Percentiles rank a stretch among this genome's conserved stretches.
phyloP scores from a whole-genome alignment of 2,329 filamentous ascomycete genomes.

The Lasiodiplodia theobromae region DNA sequence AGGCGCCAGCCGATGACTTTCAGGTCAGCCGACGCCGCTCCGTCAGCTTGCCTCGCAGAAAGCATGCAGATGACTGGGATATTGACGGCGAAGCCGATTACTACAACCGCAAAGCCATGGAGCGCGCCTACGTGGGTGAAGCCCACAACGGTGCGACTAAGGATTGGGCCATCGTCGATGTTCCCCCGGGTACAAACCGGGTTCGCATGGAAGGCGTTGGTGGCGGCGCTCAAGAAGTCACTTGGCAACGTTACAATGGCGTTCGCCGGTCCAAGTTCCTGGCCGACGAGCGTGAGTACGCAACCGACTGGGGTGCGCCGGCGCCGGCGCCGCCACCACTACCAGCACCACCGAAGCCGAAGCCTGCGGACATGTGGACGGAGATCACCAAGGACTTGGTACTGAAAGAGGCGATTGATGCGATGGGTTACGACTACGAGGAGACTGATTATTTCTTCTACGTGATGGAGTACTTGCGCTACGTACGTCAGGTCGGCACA shows the following conservation, averaged over 20 bases:
- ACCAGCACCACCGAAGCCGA: slow-evolving; percentile 41
- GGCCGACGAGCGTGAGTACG: slow-evolving; percentile 65
- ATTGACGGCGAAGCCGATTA: slow-evolving; percentile 64
- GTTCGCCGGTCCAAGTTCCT: slow-evolving; percentile 77
- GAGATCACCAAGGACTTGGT: slow-evolving; percentile 96
- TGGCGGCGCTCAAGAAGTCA: slow-evolving; percentile 76
- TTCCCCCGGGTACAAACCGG: slow-evolving; percentile 81
- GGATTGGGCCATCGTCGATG: slow-evolving; percentile 83
- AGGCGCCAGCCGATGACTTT: slow-evolving; percentile 36
- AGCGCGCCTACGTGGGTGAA: slow-evolving; percentile 74
- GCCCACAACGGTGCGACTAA: slow-evolving; percentile 76
- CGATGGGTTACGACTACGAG: slow-evolving; percentile 85
- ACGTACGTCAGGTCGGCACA: slow-evolving; percentile 66
- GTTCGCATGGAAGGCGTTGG: slow-evolving; percentile 83
- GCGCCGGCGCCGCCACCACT: slow-evolving; percentile 28
- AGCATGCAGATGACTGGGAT: slow-evolving; percentile 55
- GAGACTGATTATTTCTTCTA: slow-evolving; percentile 92
- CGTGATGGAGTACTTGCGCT: slow-evolving; percentile 86
- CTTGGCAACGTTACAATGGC: slow-evolving; percentile 81
- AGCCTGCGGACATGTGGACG: slow-evolving; percentile 76
- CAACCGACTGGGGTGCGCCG: slow-evolving; percentile 52
- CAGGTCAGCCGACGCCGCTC: slow-evolving; percentile 48
- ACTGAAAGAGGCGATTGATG: slow-evolving; percentile 82
- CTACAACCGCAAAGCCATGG: slow-evolving; percentile 72
- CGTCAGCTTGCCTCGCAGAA: slow-evolving; percentile 55